Evolutionary conservation across 495 filamentous ascomycete species (phyloP).

Genomic region (Cercophora samala): DNA sequence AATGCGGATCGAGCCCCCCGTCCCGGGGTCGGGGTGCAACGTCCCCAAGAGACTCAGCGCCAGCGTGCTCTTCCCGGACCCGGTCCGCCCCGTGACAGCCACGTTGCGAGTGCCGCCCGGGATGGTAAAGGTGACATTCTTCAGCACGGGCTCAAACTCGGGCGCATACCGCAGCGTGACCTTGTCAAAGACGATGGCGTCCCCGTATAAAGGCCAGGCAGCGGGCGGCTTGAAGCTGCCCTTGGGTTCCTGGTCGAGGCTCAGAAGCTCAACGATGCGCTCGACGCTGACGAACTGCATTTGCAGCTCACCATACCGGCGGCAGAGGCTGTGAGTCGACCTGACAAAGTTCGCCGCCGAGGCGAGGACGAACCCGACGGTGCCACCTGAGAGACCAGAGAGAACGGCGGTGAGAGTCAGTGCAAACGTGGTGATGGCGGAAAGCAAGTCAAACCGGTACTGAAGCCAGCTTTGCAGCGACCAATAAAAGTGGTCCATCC

Average conservation of each 20-base stretch:
- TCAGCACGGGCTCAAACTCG: slow-evolving; percentile 65
- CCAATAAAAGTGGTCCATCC: slow-evolving; percentile 94
- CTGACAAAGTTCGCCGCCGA: slow-evolving; percentile 61
- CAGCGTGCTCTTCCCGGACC: slow-evolving; percentile 61
- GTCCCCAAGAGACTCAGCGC: slow-evolving; percentile 55
- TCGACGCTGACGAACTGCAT: slow-evolving; percentile 91
- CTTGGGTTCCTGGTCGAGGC: slow-evolving; percentile 66
- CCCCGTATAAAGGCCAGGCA: slow-evolving; percentile 66
- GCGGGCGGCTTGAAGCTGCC: slow-evolving; percentile 66
- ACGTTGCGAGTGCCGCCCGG: slow-evolving; percentile 65
- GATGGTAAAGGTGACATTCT: slow-evolving; percentile 62
- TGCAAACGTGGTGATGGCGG: slow-evolving; percentile 65
- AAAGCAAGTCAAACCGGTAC: slow-evolving; percentile 71
- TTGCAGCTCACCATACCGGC: slow-evolving; percentile 73
- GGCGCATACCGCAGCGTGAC: slow-evolving; percentile 77
- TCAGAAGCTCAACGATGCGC: slow-evolving; percentile 70
- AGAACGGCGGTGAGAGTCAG: slow-evolving; percentile 68
- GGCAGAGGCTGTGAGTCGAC: slow-evolving; percentile 69
- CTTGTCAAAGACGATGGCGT: slow-evolving; percentile 69
- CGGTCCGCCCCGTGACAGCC: slow-evolving; percentile 62
- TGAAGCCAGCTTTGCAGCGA: slow-evolving; percentile 76
- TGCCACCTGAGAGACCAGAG: slow-evolving; percentile 63
- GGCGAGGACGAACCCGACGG: slow-evolving; percentile 72
- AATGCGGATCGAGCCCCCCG: slow-evolving; percentile 53
- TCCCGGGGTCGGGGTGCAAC: slow-evolving; percentile 44